Evolutionary conservation across 2,329 filamentous ascomycete species (phyloP).

Genomic region (Calonectria crousiana): DNA sequence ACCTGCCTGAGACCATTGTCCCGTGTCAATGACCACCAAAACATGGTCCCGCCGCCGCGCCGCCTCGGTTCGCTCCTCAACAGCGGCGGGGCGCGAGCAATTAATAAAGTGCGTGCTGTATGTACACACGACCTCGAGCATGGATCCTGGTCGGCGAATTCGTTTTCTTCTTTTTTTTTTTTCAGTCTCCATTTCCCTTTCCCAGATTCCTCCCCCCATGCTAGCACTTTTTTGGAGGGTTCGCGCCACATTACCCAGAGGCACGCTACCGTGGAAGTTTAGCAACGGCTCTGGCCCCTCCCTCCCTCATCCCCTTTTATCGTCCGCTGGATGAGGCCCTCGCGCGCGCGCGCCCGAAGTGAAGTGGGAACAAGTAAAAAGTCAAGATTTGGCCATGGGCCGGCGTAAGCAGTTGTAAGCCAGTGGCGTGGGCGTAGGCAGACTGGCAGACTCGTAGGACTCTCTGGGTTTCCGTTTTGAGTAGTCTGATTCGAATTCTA

Average conservation of each 20-base stretch:
- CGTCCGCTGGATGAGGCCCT: neutral
- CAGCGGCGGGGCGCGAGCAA: constrained; percentile 14
- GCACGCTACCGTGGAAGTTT: constrained; percentile 1
- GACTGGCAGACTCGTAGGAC: neutral
- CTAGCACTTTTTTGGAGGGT: constrained; percentile 13
- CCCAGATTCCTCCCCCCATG: neutral
- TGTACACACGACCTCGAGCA: neutral
- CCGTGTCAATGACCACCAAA: neutral
- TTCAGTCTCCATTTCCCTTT: neutral
- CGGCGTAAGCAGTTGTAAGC: neutral
- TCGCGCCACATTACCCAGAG: constrained; percentile 13
- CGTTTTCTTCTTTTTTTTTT: neutral
- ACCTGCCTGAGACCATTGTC: neutral
- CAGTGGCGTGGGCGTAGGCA: neutral
- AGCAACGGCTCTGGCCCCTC: neutral
- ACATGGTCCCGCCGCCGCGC: constrained; percentile 12
- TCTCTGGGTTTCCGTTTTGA: neutral
- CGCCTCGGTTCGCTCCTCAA: constrained; percentile 1
- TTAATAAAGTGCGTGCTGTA: neutral
- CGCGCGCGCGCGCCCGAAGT: neutral
- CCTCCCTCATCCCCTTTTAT: neutral
- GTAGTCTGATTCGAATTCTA: constrained; percentile 1
- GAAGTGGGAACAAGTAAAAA: neutral
- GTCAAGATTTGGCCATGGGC: neutral
- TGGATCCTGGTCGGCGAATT: constrained; percentile 7